phyloP scores from a whole-genome alignment of 2,329 filamentous ascomycete genomes.

The Aureobasidium sp. region DNA sequence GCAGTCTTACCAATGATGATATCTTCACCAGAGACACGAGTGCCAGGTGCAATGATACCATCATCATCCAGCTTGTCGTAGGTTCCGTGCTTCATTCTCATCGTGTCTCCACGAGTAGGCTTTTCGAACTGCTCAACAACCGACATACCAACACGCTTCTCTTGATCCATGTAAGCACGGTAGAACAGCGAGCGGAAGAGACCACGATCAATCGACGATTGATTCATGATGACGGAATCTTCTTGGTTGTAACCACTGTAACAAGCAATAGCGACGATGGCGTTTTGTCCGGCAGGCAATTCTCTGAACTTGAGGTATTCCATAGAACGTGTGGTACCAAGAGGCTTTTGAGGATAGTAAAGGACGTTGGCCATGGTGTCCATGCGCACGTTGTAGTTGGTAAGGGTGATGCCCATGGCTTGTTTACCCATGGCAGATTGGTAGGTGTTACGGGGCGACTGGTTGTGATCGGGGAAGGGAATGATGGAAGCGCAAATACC shows the following conservation, averaged over 20 bases:
- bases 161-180: conserved; percentile 91
- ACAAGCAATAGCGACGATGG: conserved; percentile 93
- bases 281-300: conserved; percentile 91
- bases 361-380: conserved; percentile 99
- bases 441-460: conserved; percentile 96
- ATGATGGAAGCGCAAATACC: conserved; percentile 99
- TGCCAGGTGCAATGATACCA: conserved; percentile 85
- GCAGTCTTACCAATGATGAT: conserved; percentile 99
- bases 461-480: conserved; percentile 98
- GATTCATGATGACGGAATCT: conserved; percentile 99
- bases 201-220: conserved; percentile 95
- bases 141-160: conserved; percentile 91
- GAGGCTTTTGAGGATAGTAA: conserved; percentile 96
- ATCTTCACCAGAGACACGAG: conserved; percentile 92
- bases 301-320: conserved; percentile 98
- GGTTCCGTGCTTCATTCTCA: conserved; percentile 70
- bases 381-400: conserved; percentile 95
- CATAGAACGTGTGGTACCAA: conserved; percentile 95
- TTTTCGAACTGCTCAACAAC: conserved; percentile 94
- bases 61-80: conserved; percentile 88
- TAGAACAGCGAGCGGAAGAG: conserved; percentile 97
- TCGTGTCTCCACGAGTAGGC: conserved; percentile 76
- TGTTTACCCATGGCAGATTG: conserved; percentile 99
- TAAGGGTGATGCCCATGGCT: conserved; percentile 98
- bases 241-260: conserved; percentile 99